Evolutionary conservation across 192 early-diverging fungal genomes (phyloP), one percentile per base, ranked within the genome.

Genomic region (Funneliformis mosseae): DNA sequence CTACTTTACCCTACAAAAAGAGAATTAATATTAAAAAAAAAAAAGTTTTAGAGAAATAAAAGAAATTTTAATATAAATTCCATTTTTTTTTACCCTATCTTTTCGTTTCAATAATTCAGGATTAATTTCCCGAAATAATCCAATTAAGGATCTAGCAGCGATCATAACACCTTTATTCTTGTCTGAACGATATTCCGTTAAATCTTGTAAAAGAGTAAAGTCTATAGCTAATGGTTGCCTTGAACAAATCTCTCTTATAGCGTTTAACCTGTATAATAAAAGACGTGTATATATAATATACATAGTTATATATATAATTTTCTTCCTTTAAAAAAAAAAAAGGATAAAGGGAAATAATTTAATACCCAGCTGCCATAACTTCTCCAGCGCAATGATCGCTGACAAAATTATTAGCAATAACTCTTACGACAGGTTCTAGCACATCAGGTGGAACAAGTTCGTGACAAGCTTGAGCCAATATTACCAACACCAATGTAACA

Each of bases 361-460:
- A 48, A 55, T 86, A 88, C 83, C 97, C 98, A 7, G 97, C 97
- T 18, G 94, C 92, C 87, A 99, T 96, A 48, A 99, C 98, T 83
- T 99, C 98, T 8, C 91, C 90, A 9, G 97, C 87, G 59, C 90
- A 92, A 83, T 96, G 96, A 81, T 94, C 95, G 55, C 95, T 95
- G 28, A 99, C 93, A 91, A 99, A 99, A 87, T 95, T 95, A 85
- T 99, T 95, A 16, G 98, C 96, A 23, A 98, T 92, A 12, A 94
- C 94, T 78, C 93, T 92, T n/a, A 99, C 85, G 8, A 97, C 91
- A 11, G 94, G 91, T 82, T 94, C 91, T 67, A 99, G 85, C 4
- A 89, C 92, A 85, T 99, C 98, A 6, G 98, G 98, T 33, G 98
- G 98, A 7, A 97, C 91, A 21, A 99, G 88, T 12, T 96, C 90